Percentiles rank a stretch among this genome's conserved stretches.
These are phyloP conservation scores for Cryptosporidium viatorum DNA, from an alignment of 169 alveolate genomes.

Conservation along the genomic window DNA sequence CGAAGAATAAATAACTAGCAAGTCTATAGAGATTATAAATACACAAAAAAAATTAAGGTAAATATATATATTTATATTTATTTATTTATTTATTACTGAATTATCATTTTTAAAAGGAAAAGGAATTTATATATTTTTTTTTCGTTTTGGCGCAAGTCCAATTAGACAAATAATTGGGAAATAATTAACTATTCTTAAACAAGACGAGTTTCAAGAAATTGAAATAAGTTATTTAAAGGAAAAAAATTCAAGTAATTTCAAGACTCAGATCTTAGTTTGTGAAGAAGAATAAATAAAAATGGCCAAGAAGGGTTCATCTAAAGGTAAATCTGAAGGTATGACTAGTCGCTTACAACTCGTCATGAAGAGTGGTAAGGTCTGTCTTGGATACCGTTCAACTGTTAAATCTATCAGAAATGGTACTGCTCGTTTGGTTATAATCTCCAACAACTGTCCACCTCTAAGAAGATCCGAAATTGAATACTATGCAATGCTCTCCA, in stretches of 20 bases:
- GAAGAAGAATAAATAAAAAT: slow-evolving; percentile 75
- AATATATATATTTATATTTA: neutral
- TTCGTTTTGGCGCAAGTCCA: slow-evolving; percentile 7
- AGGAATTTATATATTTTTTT: no score
- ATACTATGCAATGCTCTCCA: slow-evolving; percentile 97
- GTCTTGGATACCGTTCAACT: slow-evolving; percentile 95
- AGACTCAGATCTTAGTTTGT: slow-evolving; percentile 1
- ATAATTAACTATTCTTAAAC: neutral
- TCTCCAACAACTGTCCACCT: slow-evolving; percentile 97
- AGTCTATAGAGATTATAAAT: neutral
- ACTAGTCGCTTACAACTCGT: slow-evolving; percentile 95
- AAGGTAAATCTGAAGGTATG: slow-evolving; percentile 92
- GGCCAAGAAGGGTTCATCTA: slow-evolving; percentile 89
- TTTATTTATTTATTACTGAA: no score
- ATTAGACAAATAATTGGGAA: slow-evolving; percentile 1
- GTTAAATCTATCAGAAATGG: slow-evolving; percentile 95
- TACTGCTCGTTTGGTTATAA: slow-evolving; percentile 91
- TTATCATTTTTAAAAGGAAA: no score
- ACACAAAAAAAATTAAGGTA: neutral
- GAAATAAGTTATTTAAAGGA: neutral
- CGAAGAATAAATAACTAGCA: neutral
- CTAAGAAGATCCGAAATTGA: slow-evolving; percentile 97
- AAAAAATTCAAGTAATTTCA: neutral
- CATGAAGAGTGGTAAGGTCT: slow-evolving; percentile 97
- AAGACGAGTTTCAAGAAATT: slow-evolving; percentile 9